Base-by-base conservation (phyloP, 2,329 filamentous ascomycete genomes). In the Stachybotrys elegans region DNA sequence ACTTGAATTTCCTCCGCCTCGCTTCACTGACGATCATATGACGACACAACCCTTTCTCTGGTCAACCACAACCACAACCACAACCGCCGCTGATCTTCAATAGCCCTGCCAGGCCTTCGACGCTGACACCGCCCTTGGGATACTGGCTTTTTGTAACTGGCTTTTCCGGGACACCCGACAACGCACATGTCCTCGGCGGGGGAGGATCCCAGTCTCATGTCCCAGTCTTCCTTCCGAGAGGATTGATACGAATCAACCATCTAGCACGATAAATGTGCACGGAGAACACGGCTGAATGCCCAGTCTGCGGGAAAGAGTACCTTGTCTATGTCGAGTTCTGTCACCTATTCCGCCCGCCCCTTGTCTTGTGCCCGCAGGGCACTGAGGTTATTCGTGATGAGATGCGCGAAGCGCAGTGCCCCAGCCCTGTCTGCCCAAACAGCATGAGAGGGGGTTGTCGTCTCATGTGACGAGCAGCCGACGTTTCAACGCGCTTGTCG, bases 391-490 rank as follows among this genome's bases (percentile, higher is more conserved):
- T 62, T 46, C 59, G 58, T 39, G 59, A 68, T 54, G 65, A 66
- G 27, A 79, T 79, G 75, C 62, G 66, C 50, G 69, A 78, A 49
- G 73, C 75, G 39, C 67, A 67, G 50, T 81, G 77, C 48, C 76
- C 76, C n/a, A 81, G 77, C 51, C 75, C 72, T 13, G 72, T 79
- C 45, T 81, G 78, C 51, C 78, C 77, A 39, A 79, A 79, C 61
- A 78, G 75, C 57, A 61, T 75, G 45, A 72, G 70, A 39, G 77
- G 77, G 19, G 76, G 76, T 32, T 81, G 77, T 51, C 59, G 55
- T 48, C 67, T 80, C 48, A 81, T 76, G 64, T 81, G 63, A 72
- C 45, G n/a, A n/a, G n/a, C n/a, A n/a, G n/a, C n/a, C n/a, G n/a
- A n/a, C n/a, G n/a, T n/a, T n/a, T n/a, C n/a, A n/a, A n/a, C n/a